Evolutionary conservation across 805 yeast species (phyloP).

Genomic region (Novakomyces olei): DNA sequence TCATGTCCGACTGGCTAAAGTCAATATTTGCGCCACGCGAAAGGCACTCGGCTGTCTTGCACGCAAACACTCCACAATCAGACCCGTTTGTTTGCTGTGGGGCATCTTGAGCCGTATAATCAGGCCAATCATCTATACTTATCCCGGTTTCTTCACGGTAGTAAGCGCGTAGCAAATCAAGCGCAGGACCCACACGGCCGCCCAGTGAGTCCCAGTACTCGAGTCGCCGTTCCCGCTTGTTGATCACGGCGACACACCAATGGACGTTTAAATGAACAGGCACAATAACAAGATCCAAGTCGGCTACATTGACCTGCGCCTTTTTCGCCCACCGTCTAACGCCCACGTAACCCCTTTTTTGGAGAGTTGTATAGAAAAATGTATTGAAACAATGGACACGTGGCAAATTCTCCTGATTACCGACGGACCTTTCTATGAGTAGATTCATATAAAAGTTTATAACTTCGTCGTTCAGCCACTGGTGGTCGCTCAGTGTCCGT

Average conservation of each 20-base stretch:
- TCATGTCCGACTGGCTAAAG: conserved; percentile 52
- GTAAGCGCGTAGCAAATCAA: conserved; percentile 6
- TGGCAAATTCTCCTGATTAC: conserved; percentile 14
- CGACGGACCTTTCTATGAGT: conserved; percentile 23
- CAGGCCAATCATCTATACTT: conserved; percentile 14
- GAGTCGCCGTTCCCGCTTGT: conserved; percentile 36
- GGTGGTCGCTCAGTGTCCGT: conserved; percentile 40
- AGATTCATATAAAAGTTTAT: conserved; percentile 59
- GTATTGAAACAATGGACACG: conserved; percentile 58
- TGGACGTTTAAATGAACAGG: conserved; percentile 80
- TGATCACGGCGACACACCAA: conserved; percentile 75
- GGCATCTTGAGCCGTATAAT: conserved; percentile 19
- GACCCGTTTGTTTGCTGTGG: conserved; percentile 80
- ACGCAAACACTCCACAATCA: conserved; percentile 89
- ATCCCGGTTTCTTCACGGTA: conserved; percentile 20
- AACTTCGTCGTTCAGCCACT: conserved; percentile 80
- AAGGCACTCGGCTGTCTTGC: conserved; percentile 48
- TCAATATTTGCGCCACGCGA: conserved; percentile 28
- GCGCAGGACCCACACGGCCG: conserved; percentile 20
- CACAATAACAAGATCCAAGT: conserved; percentile 43
- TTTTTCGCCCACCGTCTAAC: conserved; percentile 71
- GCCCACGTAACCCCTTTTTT: conserved; percentile 50
- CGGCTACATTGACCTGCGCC: conserved; percentile 41
- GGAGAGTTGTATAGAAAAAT: conserved; percentile 59
- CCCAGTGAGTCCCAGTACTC: conserved; percentile 59